Conservation (phyloP, 2,329 filamentous ascomycete species). For the Sclerotinia spermophila region DNA sequence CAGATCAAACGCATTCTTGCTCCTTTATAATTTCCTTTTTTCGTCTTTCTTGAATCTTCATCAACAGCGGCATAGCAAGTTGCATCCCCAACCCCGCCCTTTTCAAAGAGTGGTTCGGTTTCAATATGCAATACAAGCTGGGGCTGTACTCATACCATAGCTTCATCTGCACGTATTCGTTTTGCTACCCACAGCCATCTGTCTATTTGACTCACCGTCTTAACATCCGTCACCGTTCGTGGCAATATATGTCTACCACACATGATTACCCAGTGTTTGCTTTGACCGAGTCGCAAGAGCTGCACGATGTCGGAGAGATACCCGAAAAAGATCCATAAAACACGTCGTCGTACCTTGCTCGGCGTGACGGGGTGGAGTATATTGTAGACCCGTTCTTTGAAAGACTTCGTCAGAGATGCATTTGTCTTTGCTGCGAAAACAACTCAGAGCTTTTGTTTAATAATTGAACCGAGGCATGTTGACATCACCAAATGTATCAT, state of each 20-base stretch:
- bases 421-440: constrained; percentile 1
- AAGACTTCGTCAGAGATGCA: neutral
- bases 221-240: constrained; percentile 1
- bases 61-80: neutral
- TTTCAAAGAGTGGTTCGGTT: neutral
- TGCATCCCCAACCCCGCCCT: constrained; percentile 11
- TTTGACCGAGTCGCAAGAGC: neutral
- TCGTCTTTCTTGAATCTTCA: neutral
- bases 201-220: neutral
- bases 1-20: neutral
- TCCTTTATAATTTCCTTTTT: neutral
- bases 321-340: constrained; percentile 10
- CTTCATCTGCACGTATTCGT: constrained; percentile 6
- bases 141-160: neutral
- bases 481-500: neutral
- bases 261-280: neutral
- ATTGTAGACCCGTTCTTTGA: neutral
- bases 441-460: constrained; percentile 1
- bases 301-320: neutral
- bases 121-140: neutral
- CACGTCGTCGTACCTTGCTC: constrained; percentile 13
- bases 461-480: constrained; percentile 4
- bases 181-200: constrained; percentile 2
- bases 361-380: constrained; percentile 10
- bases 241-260: constrained; percentile 1